A percentile compares a stretch with the other conserved stretches of the same genome.
Evolutionary conservation across 148 eudicot genomes (phyloP).

Genomic region (Vaccinium corymbosum): DNA sequence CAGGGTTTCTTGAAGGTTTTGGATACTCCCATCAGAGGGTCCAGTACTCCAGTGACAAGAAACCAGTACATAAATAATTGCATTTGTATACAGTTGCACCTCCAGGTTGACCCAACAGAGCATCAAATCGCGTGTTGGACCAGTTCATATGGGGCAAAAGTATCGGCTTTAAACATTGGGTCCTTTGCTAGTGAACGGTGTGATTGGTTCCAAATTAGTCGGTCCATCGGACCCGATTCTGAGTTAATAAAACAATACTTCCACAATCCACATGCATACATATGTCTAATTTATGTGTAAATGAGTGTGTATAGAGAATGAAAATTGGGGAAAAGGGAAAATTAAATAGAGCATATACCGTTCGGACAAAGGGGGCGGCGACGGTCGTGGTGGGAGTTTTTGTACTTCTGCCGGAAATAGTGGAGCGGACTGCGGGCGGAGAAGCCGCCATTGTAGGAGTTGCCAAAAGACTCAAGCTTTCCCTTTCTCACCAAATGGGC

Average conservation of each 20-base stretch:
- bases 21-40: neutral
- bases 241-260: no score
- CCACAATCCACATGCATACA: no score
- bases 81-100: neutral
- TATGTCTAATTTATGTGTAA: neutral
- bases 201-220: no score
- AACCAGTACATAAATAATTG: neutral
- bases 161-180: no score
- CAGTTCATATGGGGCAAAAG: no score
- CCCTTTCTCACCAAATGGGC: neutral
- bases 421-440: neutral
- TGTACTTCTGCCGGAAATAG: neutral
- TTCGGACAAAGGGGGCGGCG: neutral
- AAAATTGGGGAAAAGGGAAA: neutral
- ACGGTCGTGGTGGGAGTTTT: neutral
- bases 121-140: no score
- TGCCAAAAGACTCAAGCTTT: neutral
- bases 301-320: neutral
- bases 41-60: neutral
- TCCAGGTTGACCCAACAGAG: no score
- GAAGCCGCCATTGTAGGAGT: neutral
- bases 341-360: slow-evolving; percentile 1
- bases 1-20: neutral
- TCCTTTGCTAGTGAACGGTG: no score
- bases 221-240: no score